Evolutionary conservation across 208 protist species (phyloP).

Genomic region (Crithidia sp.): DNA sequence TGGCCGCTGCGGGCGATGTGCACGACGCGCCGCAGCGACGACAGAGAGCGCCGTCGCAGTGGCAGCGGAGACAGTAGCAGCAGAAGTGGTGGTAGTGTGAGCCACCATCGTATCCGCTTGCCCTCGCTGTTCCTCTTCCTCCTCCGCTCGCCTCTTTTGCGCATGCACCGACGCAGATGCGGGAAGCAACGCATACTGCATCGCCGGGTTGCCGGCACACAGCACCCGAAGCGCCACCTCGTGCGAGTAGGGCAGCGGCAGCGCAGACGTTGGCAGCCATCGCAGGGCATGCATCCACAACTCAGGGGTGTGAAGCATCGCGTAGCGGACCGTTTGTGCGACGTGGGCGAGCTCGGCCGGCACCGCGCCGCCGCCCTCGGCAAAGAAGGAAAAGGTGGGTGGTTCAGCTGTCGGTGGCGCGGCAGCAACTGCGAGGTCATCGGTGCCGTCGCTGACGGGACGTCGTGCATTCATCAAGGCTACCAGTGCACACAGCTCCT

Average conservation of each 20-base stretch:
- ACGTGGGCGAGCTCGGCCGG: slow-evolving; percentile 49
- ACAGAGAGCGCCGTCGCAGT: slow-evolving; percentile 21
- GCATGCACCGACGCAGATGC: too few relatives aligned
- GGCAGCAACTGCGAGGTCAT: neutral
- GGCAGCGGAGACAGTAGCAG: neutral
- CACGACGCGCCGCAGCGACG: slow-evolving; percentile 27
- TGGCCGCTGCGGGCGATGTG: slow-evolving; percentile 23
- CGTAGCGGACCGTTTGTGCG: slow-evolving; percentile 62
- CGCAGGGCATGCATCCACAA: slow-evolving; percentile 55
- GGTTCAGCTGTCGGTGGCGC: too few relatives aligned
- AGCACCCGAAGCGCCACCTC: slow-evolving; percentile 26
- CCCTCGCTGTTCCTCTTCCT: too few relatives aligned
- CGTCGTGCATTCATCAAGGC: slow-evolving; percentile 3
- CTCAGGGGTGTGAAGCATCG: slow-evolving; percentile 43
- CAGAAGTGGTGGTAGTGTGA: neutral
- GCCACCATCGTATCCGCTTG: neutral
- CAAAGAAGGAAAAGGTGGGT: slow-evolving; percentile 1
- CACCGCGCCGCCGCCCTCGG: slow-evolving; percentile 14
- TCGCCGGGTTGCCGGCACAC: slow-evolving; percentile 25
- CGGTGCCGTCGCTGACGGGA: too few relatives aligned
- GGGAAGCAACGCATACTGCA: slow-evolving; percentile 16
- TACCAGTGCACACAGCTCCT: slow-evolving; percentile 11
- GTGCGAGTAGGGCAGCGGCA: slow-evolving; percentile 60
- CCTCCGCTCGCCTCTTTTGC: too few relatives aligned
- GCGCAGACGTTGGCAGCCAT: slow-evolving; percentile 45